Evolutionary conservation across 495 filamentous ascomycete genomes (phyloP).

Genomic region (Coniosporium apollinis): DNA sequence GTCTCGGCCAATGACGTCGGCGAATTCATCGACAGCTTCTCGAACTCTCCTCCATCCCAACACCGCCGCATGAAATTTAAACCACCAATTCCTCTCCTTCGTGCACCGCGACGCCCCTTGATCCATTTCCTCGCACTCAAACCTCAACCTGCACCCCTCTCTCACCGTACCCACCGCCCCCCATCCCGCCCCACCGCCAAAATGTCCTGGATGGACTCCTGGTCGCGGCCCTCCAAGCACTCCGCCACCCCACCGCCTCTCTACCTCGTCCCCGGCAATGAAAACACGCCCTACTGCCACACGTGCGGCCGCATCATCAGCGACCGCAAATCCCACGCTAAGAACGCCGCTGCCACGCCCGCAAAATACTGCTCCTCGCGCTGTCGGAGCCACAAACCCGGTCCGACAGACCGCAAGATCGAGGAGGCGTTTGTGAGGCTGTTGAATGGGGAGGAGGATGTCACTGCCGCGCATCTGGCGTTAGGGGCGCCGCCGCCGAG

Average conservation of each 20-base stretch:
- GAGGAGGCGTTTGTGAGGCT: constrained; percentile 13
- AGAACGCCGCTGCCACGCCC: constrained; percentile 1
- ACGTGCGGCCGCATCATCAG: constrained; percentile 27
- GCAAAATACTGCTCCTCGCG: constrained; percentile 20
- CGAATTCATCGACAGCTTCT: too few species aligned
- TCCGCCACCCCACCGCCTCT: constrained; percentile 22
- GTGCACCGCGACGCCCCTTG: too few species aligned
- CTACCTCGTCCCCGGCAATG: constrained; percentile 19
- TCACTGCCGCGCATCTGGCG: neutral
- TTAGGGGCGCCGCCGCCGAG: constrained; percentile 1
- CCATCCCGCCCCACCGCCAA: too few species aligned
- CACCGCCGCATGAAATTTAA: too few species aligned
- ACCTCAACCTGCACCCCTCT: too few species aligned
- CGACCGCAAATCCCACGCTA: constrained; percentile 11
- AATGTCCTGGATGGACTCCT: constrained; percentile 27
- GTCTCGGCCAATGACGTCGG: too few species aligned
- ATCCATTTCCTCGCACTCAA: too few species aligned
- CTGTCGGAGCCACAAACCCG: constrained; percentile 16
- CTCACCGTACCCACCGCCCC: too few species aligned
- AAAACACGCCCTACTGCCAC: constrained; percentile 25
- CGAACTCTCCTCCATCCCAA: too few species aligned
- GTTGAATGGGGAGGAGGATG: constrained; percentile 9
- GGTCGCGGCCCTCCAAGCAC: constrained; percentile 24
- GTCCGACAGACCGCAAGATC: constrained; percentile 12
- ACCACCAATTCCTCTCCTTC: too few species aligned